These are phyloP conservation scores for Harrya chromipes DNA, from an alignment of 768 basidiomycete species.

Conservation along the genomic window DNA sequence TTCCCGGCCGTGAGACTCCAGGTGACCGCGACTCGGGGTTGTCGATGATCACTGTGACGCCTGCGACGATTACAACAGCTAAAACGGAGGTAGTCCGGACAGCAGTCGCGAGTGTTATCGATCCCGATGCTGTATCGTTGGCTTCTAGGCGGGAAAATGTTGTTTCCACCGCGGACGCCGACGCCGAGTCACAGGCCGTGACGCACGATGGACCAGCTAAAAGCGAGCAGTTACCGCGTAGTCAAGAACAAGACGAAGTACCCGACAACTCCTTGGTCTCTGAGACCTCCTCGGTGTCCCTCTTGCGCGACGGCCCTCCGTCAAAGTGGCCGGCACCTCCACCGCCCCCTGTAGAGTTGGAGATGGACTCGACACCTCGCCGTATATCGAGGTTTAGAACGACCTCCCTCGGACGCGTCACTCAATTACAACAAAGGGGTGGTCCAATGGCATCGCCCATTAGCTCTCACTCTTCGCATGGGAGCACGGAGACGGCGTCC, in stretches of 20 bases:
- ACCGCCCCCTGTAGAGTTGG: slow-evolving; percentile 27
- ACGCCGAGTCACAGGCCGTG: slow-evolving; percentile 1
- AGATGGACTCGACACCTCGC: slow-evolving; percentile 22
- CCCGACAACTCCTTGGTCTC: slow-evolving; percentile 14
- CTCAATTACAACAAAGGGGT: slow-evolving; percentile 19
- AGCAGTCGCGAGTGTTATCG: slow-evolving; percentile 51
- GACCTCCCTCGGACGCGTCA: slow-evolving; percentile 28
- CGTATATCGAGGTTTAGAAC: slow-evolving; percentile 28
- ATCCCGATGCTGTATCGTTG: slow-evolving; percentile 27
- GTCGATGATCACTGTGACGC: slow-evolving; percentile 42
- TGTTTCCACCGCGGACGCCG: slow-evolving; percentile 9
- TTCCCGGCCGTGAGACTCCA: slow-evolving; percentile 8
- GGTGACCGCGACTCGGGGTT: slow-evolving; percentile 34
- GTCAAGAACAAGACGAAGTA: slow-evolving; percentile 10
- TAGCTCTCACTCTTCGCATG: slow-evolving; percentile 40
- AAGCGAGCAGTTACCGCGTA: slow-evolving; percentile 1
- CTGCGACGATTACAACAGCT: slow-evolving; percentile 43
- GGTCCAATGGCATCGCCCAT: slow-evolving; percentile 42
- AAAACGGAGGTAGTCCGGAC: slow-evolving; percentile 47
- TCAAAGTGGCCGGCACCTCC: slow-evolving; percentile 33
- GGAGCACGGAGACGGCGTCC: slow-evolving; percentile 36
- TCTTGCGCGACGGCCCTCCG: slow-evolving; percentile 17
- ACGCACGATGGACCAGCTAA: neutral
- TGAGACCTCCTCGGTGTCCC: slow-evolving; percentile 13
- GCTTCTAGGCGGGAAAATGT: slow-evolving; percentile 13